Evolutionary conservation across 345 rosid genomes (phyloP), one percentile per base, ranked within the genome.

Genomic region (Acer negundo): DNA sequence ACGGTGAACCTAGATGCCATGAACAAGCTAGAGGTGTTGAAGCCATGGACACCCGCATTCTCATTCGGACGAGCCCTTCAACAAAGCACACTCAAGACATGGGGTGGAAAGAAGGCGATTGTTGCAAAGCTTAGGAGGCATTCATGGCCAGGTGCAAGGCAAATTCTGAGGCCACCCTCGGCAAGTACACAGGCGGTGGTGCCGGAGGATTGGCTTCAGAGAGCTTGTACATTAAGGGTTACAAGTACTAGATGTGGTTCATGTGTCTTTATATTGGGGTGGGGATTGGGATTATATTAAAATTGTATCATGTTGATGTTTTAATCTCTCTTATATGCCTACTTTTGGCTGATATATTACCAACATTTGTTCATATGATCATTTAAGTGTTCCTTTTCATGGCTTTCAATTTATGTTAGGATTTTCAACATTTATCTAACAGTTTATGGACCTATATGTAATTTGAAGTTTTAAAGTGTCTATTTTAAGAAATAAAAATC

Each of bases 1-100:
- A 91, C 97, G 1, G 61, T 80, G 77, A 95, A 95, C 83, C 87
- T 95, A 16, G 83, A 93, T 47, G 97, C 99, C 0, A 95, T 95
- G 97, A 92, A 95, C 86, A 92, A 89, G 87, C 87, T 91, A 6
- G 84, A 87, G 11, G 88, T 91, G 69, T 44, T 87, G 82, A 95
- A 91, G 83, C 98, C 98, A 74, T 95, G 99, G 99, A 89, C 97
- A 12, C 85, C 93, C 9, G 87, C 99, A 42, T 93, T 95, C 93
- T 93, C 99, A 1, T 95, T 95, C 63, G 97, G 98, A 28, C 88
- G 99, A 80, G 99, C 98, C 2, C 85, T 93, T 66, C 99, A 93
- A 71, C 91, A 90, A 61, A 95, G 98, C 90, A 95, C 99, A 2
- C 97, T 95, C 80, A 95, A 90, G 89, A 88, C 84, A 24, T 95